Base-by-base conservation (phyloP, 2,329 filamentous ascomycete genomes). In the Fusarium stilboides region DNA sequence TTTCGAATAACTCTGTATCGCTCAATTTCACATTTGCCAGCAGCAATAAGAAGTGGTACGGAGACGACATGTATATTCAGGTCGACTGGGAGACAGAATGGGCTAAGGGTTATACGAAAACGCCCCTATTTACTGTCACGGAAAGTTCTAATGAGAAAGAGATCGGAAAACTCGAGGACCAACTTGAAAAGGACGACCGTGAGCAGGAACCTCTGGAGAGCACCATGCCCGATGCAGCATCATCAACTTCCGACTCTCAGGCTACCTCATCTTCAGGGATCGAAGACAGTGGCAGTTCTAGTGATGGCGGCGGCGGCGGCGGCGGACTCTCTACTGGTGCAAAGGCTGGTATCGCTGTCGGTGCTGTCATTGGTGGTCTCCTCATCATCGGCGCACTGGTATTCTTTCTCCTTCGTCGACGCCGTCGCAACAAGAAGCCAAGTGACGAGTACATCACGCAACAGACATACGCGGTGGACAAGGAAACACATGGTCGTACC, bases 271-370 rank as follows among this genome's bases (percentile, higher is more conserved):
- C 66, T 19, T 19, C 22, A 44, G 26, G 36, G 17, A 6, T 31
- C 9, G 26, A 24, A 13, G 10, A 7, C 7, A 42, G 28, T 8
- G 22, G 24, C 8, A 56, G 15, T 28, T 33, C 56, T 7, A 36
- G 57, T 34, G 31, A 34, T 5, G 57, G 66, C 3, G 57, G 68
- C 8, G 56, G 72, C 8, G 56, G 72, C 28, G 64, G 74, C 14
- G 69, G 73, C 12, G 74, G 78, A 4, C 76, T 86, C 5, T 75
- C 79, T 5, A 76, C 74, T 1, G 85, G 83, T 24, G 83, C 83
- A 54, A 83, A 82, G 36, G 81, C 80, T 19, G 85, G 85, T 43
- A 85, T 87, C 36, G 83, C 79, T 28, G 78, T 86, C 3, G 84
- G 79, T 8, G 77, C 77, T 43, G 77, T 75, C 12, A 62, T 82